phyloP scores from a whole-genome alignment of 441 rosid species.

The Aquilaria agallochum region DNA sequence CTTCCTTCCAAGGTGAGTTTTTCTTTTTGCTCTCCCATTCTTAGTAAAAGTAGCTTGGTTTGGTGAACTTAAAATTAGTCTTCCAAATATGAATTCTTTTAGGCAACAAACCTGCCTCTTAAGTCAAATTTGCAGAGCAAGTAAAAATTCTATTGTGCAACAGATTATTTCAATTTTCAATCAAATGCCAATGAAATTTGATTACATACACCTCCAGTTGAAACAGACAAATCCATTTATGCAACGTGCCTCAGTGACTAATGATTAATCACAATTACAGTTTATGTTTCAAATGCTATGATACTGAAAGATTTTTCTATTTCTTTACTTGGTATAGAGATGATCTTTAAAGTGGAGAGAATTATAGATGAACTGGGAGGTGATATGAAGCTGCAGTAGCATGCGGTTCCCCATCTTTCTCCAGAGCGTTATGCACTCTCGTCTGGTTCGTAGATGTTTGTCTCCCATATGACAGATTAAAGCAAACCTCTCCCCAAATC shows the following conservation, averaged over 20 bases:
- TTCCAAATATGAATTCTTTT: too few relatives aligned
- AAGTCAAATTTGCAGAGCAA: too few relatives aligned
- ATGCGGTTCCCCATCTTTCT: not conserved
- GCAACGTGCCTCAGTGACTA: constrained; percentile 2
- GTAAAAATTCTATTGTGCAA: too few relatives aligned
- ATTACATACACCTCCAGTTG: not conserved
- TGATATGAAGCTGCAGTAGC: constrained; percentile 27
- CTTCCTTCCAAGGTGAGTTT: constrained; percentile 71
- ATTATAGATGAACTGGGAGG: constrained; percentile 55
- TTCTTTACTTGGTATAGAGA: constrained; percentile 39
- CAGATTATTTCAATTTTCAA: not conserved
- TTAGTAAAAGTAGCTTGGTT: too few relatives aligned
- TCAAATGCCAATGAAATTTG: not conserved
- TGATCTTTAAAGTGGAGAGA: constrained; percentile 67
- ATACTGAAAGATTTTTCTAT: not conserved
- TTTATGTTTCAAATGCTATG: constrained; percentile 1
- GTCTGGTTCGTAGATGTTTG: too few relatives aligned
- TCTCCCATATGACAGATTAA: too few relatives aligned
- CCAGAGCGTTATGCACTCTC: too few relatives aligned
- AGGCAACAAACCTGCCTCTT: too few relatives aligned
- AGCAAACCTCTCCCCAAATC: not conserved
- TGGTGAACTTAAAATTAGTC: too few relatives aligned
- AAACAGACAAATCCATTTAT: not conserved
- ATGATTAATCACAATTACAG: not conserved
- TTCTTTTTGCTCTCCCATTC: constrained; percentile 11